Base-by-base conservation (phyloP, 495 filamentous ascomycete species). In the Trichoderma erinaceum region DNA sequence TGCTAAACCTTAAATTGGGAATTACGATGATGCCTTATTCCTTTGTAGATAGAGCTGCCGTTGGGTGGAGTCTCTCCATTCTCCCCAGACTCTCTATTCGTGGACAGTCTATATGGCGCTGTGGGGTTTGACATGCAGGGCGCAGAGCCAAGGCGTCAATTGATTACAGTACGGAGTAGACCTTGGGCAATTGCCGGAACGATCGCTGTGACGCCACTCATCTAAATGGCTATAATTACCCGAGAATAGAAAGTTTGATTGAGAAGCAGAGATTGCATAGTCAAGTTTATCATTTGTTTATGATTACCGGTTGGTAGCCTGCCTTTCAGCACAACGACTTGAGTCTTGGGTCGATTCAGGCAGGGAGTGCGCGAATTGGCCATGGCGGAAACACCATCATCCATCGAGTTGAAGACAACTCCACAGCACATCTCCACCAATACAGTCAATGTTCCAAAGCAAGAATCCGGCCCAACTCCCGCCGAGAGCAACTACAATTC, bases 71-170 rank as follows among this genome's bases (percentile, higher is more conserved):
- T 7, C 35, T 38, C 35, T 38, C 35, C 35, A 10, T 38, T 3
- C 35, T 29, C 35, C 35, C 4, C 4, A 38, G 35, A 10, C 35
- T 38, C 35, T 48, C 12, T 13, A 58, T 58, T 25, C 56, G 56
- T 61, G 56, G 23, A 61, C 25, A 61, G 3, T 61, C 27, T 0
- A 16, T 12, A 35, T 23, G 29, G 23, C 56, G 27, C 21, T 61
- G 25, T 16, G 56, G 56, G 56, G 27, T 56, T 61, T 61, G 56
- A 61, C 56, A 61, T 18, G 56, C 4, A 61, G 56, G 56, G 56
- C 56, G 56, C 56, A 61, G 27, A 61, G 56, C 56, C 56, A 25
- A 61, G 23, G 29, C 29, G 3, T 12, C 10, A 12, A 32, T 61
- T 32, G 56, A 32, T 61, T 21, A 27, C 12, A 52, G 48, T 44